These are phyloP conservation scores for Yamadazyma dendronema DNA, from an alignment of 1,139 yeast species.

Conservation along the genomic window DNA sequence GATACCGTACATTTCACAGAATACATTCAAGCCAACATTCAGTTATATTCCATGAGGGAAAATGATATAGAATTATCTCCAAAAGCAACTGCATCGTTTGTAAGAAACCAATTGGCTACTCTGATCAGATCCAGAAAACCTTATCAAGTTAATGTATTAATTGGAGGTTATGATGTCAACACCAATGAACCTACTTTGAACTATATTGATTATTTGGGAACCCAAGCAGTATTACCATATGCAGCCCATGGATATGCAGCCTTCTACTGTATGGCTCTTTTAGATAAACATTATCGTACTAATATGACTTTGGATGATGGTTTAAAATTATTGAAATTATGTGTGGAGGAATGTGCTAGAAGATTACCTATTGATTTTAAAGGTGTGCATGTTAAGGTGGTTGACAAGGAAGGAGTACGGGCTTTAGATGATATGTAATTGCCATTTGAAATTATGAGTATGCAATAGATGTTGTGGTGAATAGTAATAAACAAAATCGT, in stretches of 20 bases:
- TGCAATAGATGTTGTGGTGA: not conserved
- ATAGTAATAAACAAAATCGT: not conserved
- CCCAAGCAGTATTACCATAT: constrained; percentile 86
- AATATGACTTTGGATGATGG: constrained; percentile 83
- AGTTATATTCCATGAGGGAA: constrained; percentile 84
- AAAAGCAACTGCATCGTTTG: constrained; percentile 82
- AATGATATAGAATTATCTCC: constrained; percentile 75
- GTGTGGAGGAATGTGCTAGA: constrained; percentile 74
- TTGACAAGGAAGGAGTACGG: constrained; percentile 66
- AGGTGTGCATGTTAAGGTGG: constrained; percentile 78
- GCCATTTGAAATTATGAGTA: not conserved
- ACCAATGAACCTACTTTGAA: constrained; percentile 65
- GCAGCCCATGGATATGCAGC: constrained; percentile 88
- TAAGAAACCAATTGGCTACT: constrained; percentile 84
- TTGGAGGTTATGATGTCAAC: constrained; percentile 80
- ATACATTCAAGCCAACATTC: constrained; percentile 88
- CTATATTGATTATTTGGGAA: constrained; percentile 94
- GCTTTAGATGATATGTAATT: not conserved
- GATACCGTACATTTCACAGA: constrained; percentile 98
- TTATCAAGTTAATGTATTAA: constrained; percentile 83
- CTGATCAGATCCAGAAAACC: constrained; percentile 89
- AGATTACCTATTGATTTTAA: constrained; percentile 97
- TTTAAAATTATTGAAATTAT: constrained; percentile 63
- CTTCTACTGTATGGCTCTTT: constrained; percentile 82
- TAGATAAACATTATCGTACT: constrained; percentile 86